Evolutionary conservation across 768 basidiomycete genomes (phyloP).

Genomic region (Inosperma sp.): DNA sequence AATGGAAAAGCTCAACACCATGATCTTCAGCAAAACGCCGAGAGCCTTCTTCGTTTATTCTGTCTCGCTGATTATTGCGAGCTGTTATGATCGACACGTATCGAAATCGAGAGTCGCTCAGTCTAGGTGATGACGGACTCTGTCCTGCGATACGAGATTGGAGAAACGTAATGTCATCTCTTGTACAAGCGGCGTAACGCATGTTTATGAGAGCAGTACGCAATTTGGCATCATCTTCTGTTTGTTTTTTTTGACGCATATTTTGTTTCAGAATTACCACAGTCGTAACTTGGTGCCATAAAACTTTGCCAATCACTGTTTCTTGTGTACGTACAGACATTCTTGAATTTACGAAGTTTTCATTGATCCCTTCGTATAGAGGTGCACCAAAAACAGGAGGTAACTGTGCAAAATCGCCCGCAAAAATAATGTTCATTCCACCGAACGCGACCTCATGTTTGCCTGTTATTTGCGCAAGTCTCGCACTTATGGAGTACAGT

Average conservation of each 20-base stretch:
- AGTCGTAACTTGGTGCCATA: too few species aligned
- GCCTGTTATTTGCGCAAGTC: slow-evolving; percentile 19
- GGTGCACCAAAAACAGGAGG: slow-evolving; percentile 23
- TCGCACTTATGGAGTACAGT: slow-evolving; percentile 24
- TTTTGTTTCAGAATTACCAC: too few species aligned
- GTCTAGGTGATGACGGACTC: slow-evolving; percentile 1
- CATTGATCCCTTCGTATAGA: slow-evolving; percentile 23
- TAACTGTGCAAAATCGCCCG: slow-evolving; percentile 42
- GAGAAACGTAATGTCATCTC: slow-evolving; percentile 30
- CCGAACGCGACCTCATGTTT: slow-evolving; percentile 27
- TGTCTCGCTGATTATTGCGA: slow-evolving; percentile 26
- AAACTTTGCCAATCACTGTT: too few species aligned
- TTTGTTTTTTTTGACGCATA: slow-evolving; percentile 23
- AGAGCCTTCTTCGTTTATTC: slow-evolving; percentile 26
- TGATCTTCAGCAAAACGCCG: slow-evolving; percentile 28
- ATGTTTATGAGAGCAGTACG: slow-evolving; percentile 20
- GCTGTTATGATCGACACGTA: slow-evolving; percentile 33
- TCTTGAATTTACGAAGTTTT: too few species aligned
- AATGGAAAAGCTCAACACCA: slow-evolving; percentile 18
- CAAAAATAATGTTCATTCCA: slow-evolving; percentile 35
- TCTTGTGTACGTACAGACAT: too few species aligned
- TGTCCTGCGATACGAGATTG: slow-evolving; percentile 15
- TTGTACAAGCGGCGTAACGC: slow-evolving; percentile 30
- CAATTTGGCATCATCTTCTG: slow-evolving; percentile 24
- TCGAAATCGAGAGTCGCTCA: slow-evolving; percentile 19